Evolutionary conservation across 1,139 yeast genomes (phyloP).

Genomic region (Pichia sp.): DNA sequence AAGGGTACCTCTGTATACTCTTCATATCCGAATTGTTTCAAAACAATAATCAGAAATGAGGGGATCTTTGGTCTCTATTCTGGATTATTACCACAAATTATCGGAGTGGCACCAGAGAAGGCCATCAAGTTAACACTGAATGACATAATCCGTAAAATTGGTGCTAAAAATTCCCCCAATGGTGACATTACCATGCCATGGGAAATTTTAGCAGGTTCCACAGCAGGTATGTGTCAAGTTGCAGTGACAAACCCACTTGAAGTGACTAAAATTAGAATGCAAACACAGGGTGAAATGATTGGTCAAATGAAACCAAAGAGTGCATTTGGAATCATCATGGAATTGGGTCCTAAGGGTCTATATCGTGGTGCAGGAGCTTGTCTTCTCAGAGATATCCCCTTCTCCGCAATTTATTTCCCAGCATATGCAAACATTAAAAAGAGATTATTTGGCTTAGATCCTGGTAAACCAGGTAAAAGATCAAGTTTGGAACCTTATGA

Average conservation of each 20-base stretch:
- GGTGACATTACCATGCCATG: slow-evolving; percentile 58
- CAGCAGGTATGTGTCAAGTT: slow-evolving; percentile 97
- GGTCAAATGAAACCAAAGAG: slow-evolving; percentile 34
- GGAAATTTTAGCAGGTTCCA: slow-evolving; percentile 84
- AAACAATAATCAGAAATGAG: slow-evolving; percentile 67
- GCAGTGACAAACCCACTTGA: slow-evolving; percentile 94
- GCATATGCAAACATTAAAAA: slow-evolving; percentile 90
- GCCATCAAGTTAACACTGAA: slow-evolving; percentile 95
- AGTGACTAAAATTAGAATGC: slow-evolving; percentile 90
- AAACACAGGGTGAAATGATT: slow-evolving; percentile 77
- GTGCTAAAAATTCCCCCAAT: slow-evolving; percentile 45
- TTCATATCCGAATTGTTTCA: slow-evolving; percentile 81
- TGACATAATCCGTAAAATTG: slow-evolving; percentile 73
- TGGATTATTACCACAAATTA: slow-evolving; percentile 88
- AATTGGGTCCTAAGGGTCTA: slow-evolving; percentile 76
- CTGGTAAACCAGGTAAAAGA: slow-evolving; percentile 43
- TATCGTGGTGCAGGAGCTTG: slow-evolving; percentile 94
- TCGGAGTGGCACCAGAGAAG: slow-evolving; percentile 98
- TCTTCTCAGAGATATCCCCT: slow-evolving; percentile 90
- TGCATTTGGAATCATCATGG: slow-evolving; percentile 70
- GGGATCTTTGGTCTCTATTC: slow-evolving; percentile 88
- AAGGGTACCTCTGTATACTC: slow-evolving; percentile 63
- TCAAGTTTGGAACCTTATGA: slow-evolving; percentile 71
- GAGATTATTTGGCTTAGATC: slow-evolving; percentile 78
- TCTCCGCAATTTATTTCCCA: slow-evolving; percentile 96